Evolutionary conservation across 768 basidiomycete genomes (phyloP), one percentile per base, ranked within the genome.

Genomic region (Mycena leptocephala): DNA sequence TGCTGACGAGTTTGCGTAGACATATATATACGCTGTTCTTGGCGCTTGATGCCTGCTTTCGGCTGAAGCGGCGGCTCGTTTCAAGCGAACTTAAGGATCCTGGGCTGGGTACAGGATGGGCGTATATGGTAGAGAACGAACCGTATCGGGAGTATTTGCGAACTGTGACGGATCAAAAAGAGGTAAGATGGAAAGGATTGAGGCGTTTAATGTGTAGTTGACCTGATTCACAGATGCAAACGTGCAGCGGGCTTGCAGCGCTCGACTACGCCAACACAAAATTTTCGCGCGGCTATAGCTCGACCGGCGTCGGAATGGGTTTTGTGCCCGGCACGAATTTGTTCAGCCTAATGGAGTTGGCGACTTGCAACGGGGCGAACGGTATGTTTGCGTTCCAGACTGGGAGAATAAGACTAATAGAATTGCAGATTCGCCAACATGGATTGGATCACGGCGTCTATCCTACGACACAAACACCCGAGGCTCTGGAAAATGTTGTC

Each of bases 21-120:
- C 82, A 74, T 58, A 43, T 84, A 13, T 82, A 79, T 76, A 79
- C 48, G 62, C 64, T 82, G 41, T 79, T 62, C 43, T 37, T 79
- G 22, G 79, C 80, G 5, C 26, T 82, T 18, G 81, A 83, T 51
- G 80, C 79, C 0, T 81, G 81, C 65, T 83, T 83, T 59, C 56
- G 72, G 0, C 48, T 71, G 8, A 70, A 70, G 46, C 70, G 59
- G 1, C 32, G 58, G 0, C 11, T 62, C 2, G 24, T 66, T 3
- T 65, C 53, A 11, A 76, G 43, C n/a, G n/a, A n/a, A n/a, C n/a
- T n/a, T n/a, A n/a, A n/a, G n/a, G n/a, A n/a, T n/a, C n/a, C 16
- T 51, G 53, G 16, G 7, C 51, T 28, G 0, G 70, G 74, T 0
- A 46, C 59, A 0, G 78, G 78, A 0, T 64, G 64, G 64, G 75